phyloP scores from a whole-genome alignment of 495 filamentous ascomycete genomes.

The Penicillium paxilli region DNA sequence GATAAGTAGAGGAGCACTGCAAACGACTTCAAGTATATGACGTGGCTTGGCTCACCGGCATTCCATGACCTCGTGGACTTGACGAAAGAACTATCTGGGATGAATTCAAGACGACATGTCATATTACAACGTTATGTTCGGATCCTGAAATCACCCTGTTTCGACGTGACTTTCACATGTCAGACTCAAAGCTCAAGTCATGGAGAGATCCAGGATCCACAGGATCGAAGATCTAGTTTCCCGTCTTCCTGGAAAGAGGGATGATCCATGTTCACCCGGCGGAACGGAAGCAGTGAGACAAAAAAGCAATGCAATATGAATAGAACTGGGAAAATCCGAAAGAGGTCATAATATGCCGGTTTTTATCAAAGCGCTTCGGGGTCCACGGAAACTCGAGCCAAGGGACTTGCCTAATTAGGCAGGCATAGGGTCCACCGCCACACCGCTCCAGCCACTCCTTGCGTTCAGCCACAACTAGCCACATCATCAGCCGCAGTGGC shows the following conservation, averaged over 20 bases:
- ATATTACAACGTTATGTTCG: too few species aligned
- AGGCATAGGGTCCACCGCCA: slow-evolving; percentile 20
- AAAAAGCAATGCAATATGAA: neutral
- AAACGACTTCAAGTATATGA: too few species aligned
- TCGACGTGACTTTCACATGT: slow-evolving; percentile 10
- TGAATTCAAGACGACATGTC: slow-evolving; percentile 16
- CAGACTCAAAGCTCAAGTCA: neutral
- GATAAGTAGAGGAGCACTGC: too few species aligned
- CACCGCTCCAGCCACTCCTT: slow-evolving; percentile 28
- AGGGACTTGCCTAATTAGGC: slow-evolving; percentile 12
- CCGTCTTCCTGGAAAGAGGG: slow-evolving; percentile 8
- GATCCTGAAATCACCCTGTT: neutral
- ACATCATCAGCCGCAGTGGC: slow-evolving; percentile 23
- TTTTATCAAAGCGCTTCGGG: neutral
- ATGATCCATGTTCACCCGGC: slow-evolving; percentile 7
- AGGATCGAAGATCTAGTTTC: slow-evolving; percentile 1
- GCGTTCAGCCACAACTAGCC: slow-evolving; percentile 24
- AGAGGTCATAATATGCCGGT: neutral
- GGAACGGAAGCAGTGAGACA: neutral
- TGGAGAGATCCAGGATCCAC: neutral
- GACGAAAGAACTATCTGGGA: neutral
- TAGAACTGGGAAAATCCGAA: neutral
- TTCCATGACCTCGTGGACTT: neutral
- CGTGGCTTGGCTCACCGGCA: slow-evolving; percentile 3
- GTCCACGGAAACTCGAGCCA: neutral